Percentiles rank a stretch among this genome's conserved stretches.
These are phyloP conservation scores for Mycotypha africana DNA, from an alignment of 371 early-diverging fungal species.

Conservation along the genomic window DNA sequence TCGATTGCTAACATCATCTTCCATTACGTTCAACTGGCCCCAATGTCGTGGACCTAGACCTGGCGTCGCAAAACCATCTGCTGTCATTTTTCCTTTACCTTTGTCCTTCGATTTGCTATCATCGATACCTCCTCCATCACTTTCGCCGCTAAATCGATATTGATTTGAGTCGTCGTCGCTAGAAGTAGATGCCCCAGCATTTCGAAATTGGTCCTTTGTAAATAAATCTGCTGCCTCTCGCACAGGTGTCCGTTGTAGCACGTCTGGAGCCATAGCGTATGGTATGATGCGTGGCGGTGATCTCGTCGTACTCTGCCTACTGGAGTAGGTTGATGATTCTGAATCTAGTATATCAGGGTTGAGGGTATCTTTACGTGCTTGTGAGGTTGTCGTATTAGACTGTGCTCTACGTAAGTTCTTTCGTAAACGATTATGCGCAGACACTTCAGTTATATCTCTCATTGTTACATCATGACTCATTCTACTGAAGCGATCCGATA, in stretches of 20 bases:
- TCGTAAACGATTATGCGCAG: neutral
- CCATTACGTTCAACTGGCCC: no score
- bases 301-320: neutral
- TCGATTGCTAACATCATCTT: no score
- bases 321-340: neutral
- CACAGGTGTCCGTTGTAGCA: constrained; percentile 26
- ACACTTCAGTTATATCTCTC: neutral
- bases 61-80: no score
- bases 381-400: no score
- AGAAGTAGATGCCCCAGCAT: no score
- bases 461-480: neutral
- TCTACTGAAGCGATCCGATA: neutral
- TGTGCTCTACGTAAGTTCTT: neutral
- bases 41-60: no score
- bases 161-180: no score
- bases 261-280: constrained; percentile 19
- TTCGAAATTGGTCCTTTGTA: no score
- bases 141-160: neutral
- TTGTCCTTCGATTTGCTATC: no score
- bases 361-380: neutral
- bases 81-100: no score
- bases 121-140: neutral
- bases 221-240: no score
- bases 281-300: constrained; percentile 41
- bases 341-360: neutral